Conservation (phyloP, 2,329 filamentous ascomycete genomes). For the Fusarium caatingaense region DNA sequence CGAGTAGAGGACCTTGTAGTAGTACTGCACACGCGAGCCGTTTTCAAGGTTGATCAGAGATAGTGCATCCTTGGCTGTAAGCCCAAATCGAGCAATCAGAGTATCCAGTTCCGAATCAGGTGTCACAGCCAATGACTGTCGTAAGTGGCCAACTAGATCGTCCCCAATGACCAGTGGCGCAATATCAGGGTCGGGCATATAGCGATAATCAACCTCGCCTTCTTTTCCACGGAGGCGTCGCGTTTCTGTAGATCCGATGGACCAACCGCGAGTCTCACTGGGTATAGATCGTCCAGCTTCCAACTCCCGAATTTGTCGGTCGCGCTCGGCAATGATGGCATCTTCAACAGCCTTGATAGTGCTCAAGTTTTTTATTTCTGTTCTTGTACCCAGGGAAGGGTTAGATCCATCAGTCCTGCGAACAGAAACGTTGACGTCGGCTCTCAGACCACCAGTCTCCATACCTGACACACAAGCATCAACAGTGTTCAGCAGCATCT, state of each 20-base stretch:
- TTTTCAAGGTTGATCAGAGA: conserved; percentile 82
- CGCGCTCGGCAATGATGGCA: conserved; percentile 89
- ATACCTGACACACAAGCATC: conserved; percentile 91
- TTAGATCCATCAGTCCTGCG: conserved; percentile 63
- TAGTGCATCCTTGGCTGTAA: conserved; percentile 85
- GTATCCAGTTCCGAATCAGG: conserved; percentile 77
- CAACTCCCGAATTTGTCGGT: conserved; percentile 85
- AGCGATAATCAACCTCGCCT: conserved; percentile 96
- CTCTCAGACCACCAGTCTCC: conserved; percentile 90
- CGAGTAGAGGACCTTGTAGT: conserved; percentile 71
- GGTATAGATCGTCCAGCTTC: conserved; percentile 79
- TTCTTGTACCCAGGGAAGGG: conserved; percentile 78
- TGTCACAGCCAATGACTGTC: conserved; percentile 71
- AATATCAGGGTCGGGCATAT: conserved; percentile 97
- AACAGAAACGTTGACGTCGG: conserved; percentile 96
- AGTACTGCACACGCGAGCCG: conserved; percentile 84
- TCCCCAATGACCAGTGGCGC: conserved; percentile 79
- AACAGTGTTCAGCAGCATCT: conserved; percentile 80
- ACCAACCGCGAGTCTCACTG: conserved; percentile 94
- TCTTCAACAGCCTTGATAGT: conserved; percentile 96
- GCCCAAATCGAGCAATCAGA: conserved; percentile 71
- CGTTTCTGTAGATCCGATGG: conserved; percentile 84
- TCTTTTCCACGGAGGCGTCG: conserved; percentile 88
- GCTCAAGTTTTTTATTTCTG: conserved; percentile 97
- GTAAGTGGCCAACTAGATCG: conserved; percentile 75